These are phyloP conservation scores for Peniophora sp. DNA, from an alignment of 1,284 basidiomycete species.

Conservation along the genomic window DNA sequence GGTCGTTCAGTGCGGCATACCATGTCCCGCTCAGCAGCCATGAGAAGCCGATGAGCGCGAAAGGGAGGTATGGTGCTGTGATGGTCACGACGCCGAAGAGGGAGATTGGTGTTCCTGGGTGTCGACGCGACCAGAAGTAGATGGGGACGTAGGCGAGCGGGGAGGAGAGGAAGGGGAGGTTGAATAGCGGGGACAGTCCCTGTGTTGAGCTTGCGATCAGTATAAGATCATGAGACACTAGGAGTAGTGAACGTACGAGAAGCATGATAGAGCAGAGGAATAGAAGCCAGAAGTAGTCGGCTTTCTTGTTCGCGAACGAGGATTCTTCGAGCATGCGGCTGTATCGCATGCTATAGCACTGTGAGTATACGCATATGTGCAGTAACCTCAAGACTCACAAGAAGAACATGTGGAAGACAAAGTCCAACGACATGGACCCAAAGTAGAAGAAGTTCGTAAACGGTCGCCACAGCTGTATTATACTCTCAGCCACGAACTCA, in stretches of 20 bases:
- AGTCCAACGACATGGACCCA: conserved; percentile 88
- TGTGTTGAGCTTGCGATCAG: neutral
- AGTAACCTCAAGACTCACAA: conserved; percentile 55
- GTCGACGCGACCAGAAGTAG: conserved; percentile 93
- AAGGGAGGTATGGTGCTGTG: conserved; percentile 91
- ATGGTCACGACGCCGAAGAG: conserved; percentile 93
- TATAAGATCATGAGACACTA: neutral
- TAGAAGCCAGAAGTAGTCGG: conserved; percentile 93
- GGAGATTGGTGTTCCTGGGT: conserved; percentile 91
- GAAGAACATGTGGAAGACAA: conserved; percentile 96
- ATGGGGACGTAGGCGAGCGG: conserved; percentile 85
- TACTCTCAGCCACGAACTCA: neutral
- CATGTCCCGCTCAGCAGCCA: conserved; percentile 88
- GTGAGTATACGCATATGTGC: neutral
- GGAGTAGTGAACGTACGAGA: conserved; percentile 50
- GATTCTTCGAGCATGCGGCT: conserved; percentile 94
- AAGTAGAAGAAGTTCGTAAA: conserved; percentile 95
- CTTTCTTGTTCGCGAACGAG: conserved; percentile 83
- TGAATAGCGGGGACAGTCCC: neutral
- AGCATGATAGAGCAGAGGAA: conserved; percentile 76
- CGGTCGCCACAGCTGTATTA: conserved; percentile 73
- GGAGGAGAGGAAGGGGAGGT: conserved; percentile 84
- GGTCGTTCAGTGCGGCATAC: conserved; percentile 78
- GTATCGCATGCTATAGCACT: conserved; percentile 78
- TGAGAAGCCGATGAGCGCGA: conserved; percentile 82